Conservation (phyloP, 73 alveolate species). For the Paramecium sexaurelia region DNA sequence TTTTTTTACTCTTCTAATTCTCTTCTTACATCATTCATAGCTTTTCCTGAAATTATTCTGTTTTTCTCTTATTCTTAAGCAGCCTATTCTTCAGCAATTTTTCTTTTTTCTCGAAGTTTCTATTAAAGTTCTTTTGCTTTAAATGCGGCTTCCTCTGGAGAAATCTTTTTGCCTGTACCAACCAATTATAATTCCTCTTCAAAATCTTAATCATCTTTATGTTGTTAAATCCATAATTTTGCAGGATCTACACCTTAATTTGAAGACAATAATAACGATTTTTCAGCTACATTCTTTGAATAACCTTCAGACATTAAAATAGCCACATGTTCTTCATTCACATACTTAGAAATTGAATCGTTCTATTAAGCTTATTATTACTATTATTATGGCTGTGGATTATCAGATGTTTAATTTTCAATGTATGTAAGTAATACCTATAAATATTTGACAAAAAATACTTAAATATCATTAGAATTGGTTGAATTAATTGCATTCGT, state of each 20-base stretch:
- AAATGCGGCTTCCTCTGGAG: slow-evolving; percentile 22
- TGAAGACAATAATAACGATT: not conserved
- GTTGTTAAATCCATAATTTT: slow-evolving; percentile 20
- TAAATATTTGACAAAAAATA: not conserved
- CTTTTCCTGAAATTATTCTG: slow-evolving; percentile 8
- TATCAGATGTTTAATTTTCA: not conserved
- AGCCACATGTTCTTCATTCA: slow-evolving; percentile 8
- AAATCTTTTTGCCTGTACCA: not conserved
- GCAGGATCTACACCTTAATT: slow-evolving; percentile 37
- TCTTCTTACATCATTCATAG: slow-evolving; percentile 34
- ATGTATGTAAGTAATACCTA: not conserved
- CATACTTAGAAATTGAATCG: not conserved
- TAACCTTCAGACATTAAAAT: not conserved
- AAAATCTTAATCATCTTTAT: slow-evolving; percentile 8
- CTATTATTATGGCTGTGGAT: not conserved
- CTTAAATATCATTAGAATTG: not conserved
- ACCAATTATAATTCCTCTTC: slow-evolving; percentile 9
- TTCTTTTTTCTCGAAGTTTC: slow-evolving; percentile 39
- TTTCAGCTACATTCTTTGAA: slow-evolving; percentile 38
- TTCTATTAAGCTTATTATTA: not conserved
- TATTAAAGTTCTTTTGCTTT: slow-evolving; percentile 38
- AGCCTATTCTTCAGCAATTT: slow-evolving; percentile 20
- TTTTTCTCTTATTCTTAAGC: slow-evolving; percentile 35
- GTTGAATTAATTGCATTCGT: not conserved
- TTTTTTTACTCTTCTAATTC: slow-evolving; percentile 38